These are phyloP conservation scores for Cicer bijugum DNA, from an alignment of 306 rosid species.

Conservation along the genomic window DNA sequence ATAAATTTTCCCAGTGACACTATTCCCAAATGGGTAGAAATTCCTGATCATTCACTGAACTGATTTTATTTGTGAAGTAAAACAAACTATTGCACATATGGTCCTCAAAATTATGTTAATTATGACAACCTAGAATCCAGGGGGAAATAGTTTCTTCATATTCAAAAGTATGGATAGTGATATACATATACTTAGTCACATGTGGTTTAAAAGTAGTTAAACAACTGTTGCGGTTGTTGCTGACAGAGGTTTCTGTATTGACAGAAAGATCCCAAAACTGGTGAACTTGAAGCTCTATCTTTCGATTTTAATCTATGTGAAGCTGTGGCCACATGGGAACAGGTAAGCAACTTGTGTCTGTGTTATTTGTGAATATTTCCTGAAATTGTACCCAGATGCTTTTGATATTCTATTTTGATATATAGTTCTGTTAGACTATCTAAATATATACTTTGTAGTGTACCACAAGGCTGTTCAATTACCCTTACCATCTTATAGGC, in stretches of 20 bases:
- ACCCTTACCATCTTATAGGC: slow-evolving; percentile 12
- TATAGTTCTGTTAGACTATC: slow-evolving; percentile 34
- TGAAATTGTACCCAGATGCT: slow-evolving; percentile 23
- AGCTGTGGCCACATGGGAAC: slow-evolving; percentile 98
- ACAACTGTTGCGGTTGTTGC: slow-evolving; percentile 29
- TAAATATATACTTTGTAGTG: slow-evolving; percentile 7
- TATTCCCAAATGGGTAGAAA: slow-evolving; percentile 89
- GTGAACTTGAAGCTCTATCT: slow-evolving; percentile 87
- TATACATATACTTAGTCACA: slow-evolving; percentile 25
- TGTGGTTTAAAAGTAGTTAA: background rate
- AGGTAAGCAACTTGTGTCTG: slow-evolving; percentile 52
- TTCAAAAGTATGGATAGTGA: slow-evolving; percentile 8
- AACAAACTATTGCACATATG: slow-evolving; percentile 13
- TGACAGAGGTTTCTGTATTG: slow-evolving; percentile 43
- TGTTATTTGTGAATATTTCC: slow-evolving; percentile 23
- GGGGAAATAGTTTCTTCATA: slow-evolving; percentile 24
- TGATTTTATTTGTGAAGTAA: slow-evolving; percentile 25
- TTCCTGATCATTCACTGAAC: slow-evolving; percentile 20
- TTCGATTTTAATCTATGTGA: slow-evolving; percentile 90
- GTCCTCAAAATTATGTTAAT: slow-evolving; percentile 30
- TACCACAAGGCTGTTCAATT: background rate
- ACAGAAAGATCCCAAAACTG: slow-evolving; percentile 91
- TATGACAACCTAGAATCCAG: background rate
- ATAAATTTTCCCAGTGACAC: slow-evolving; percentile 79
- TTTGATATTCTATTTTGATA: slow-evolving; percentile 20